Evolutionary conservation across 1,139 yeast genomes (phyloP), one percentile per base, ranked within the genome.

Genomic region (Suhomyces choctaworum): DNA sequence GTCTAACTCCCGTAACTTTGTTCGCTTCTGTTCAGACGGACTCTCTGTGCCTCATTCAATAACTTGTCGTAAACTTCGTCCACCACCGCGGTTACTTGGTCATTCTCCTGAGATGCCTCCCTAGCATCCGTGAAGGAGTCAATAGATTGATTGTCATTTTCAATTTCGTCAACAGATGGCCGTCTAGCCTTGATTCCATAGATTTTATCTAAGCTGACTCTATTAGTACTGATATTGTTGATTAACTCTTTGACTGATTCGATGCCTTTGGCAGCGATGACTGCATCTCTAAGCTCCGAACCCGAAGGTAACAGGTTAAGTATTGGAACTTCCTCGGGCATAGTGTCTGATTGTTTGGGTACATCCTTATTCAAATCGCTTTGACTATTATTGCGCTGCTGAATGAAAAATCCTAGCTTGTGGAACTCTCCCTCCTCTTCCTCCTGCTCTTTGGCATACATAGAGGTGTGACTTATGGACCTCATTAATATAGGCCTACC

Each of bases 381-480:
- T 14, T 29, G 39, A 22, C 34, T 26, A 8, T 42, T 66, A 21
- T 67, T 60, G 42, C 79, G 73, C 52, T 78, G 85, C 52, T 81
- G 85, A 48, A 82, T 80, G 50, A 78, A 82, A 51, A 75, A 77
- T 11, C 95, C 95, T 78, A 87, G 78, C 59, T 84, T 80, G 60
- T 87, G 96, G 44, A 88, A 72, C 52, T 86, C 95, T 46, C 96
- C 97, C 66, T 89, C 97, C 58, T 89, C 97, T 44, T 81, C 79
- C 51, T 88, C 96, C 56, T 83, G 88, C 46, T 75, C 78, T 54
- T 79, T 83, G 14, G 89, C 84, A 47, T 80, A 80, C 5, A 76
- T 52, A 1, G 86, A 80, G 0, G 87, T 80, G 45, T 77, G 83
- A 2, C 88, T 80, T 5, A 78, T 64, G 3, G 80, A 76, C 48